phyloP scores from a whole-genome alignment of 2,329 filamentous ascomycete species.

The Diaporthe sp. region DNA sequence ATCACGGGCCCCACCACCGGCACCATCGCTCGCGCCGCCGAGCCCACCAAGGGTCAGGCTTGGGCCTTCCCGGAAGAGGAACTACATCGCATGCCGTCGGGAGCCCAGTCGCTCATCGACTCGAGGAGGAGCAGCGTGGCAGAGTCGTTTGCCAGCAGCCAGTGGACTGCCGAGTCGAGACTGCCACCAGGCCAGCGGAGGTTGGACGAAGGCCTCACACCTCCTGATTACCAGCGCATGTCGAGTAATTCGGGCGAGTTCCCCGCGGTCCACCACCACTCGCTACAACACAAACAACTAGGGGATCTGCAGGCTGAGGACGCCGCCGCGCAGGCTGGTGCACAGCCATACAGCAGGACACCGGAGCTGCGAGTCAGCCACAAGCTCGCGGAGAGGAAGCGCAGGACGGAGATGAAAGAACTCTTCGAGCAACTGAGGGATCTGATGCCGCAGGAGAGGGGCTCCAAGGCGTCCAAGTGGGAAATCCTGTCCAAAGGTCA shows the following conservation, averaged over 20 bases:
- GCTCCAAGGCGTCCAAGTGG: constrained; percentile 90
- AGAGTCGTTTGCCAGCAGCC: constrained; percentile 82
- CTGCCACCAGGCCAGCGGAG: constrained; percentile 78
- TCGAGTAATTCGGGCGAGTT: constrained; percentile 65
- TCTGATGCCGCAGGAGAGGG: constrained; percentile 82
- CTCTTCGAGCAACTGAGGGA: constrained; percentile 84
- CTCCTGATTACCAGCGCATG: constrained; percentile 58
- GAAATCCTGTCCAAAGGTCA: constrained; percentile 87
- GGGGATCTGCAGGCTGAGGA: constrained; percentile 73
- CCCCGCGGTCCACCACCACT: constrained; percentile 76
- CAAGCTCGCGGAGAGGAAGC: constrained; percentile 86
- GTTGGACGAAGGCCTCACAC: constrained; percentile 69
- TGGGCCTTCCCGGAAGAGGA: constrained; percentile 86
- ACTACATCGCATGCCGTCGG: constrained; percentile 62
- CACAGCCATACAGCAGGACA: constrained; percentile 84
- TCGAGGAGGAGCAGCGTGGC: constrained; percentile 82
- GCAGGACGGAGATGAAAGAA: constrained; percentile 89
- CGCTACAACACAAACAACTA: constrained; percentile 78
- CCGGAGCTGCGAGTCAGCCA: constrained; percentile 86
- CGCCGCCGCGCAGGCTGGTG: constrained; percentile 60
- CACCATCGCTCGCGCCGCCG: constrained; percentile 76
- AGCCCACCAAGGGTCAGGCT: constrained; percentile 84
- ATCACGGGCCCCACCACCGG: constrained; percentile 77
- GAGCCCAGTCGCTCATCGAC: constrained; percentile 63
- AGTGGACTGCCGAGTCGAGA: constrained; percentile 79